Percentiles rank a stretch among this genome's conserved stretches.
These are phyloP conservation scores for Globisporangium perplexum DNA, from an alignment of 352 stramenopile genomes.

Conservation along the genomic window DNA sequence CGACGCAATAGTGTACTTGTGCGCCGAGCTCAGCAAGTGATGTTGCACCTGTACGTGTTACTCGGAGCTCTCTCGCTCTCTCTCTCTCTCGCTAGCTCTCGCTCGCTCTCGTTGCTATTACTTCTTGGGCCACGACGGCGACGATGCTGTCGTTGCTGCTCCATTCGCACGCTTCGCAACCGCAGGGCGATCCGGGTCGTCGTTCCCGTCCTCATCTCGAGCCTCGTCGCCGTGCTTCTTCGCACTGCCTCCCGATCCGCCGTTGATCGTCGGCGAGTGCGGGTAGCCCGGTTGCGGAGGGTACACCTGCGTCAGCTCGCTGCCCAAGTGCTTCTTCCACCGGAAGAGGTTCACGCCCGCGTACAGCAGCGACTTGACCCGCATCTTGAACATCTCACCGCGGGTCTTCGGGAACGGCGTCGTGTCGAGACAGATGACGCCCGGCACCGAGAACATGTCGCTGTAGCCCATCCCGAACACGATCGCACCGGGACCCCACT, in stretches of 20 bases:
- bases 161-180: background rate
- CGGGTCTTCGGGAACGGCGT: slow-evolving; percentile 77
- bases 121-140: background rate
- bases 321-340: slow-evolving; percentile 77
- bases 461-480: slow-evolving; percentile 87
- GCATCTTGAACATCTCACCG: slow-evolving; percentile 62
- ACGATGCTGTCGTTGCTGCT: background rate
- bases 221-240: background rate
- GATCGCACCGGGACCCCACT: slow-evolving; percentile 79
- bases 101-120: background rate
- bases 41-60: too few relatives aligned
- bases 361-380: slow-evolving; percentile 71
- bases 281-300: slow-evolving; percentile 16
- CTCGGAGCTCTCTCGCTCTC: too few relatives aligned
- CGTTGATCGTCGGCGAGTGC: slow-evolving; percentile 15
- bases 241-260: background rate
- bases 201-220: background rate
- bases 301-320: slow-evolving; percentile 72
- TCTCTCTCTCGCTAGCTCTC: background rate
- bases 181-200: background rate
- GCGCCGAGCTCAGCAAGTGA: too few relatives aligned
- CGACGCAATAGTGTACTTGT: too few relatives aligned
- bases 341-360: slow-evolving; percentile 61
- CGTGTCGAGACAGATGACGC: slow-evolving; percentile 78
- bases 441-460: slow-evolving; percentile 81